Evolutionary conservation across 2,329 filamentous ascomycete genomes (phyloP), one percentile per base, ranked within the genome.

Genomic region (Alternaria tenuissima): DNA sequence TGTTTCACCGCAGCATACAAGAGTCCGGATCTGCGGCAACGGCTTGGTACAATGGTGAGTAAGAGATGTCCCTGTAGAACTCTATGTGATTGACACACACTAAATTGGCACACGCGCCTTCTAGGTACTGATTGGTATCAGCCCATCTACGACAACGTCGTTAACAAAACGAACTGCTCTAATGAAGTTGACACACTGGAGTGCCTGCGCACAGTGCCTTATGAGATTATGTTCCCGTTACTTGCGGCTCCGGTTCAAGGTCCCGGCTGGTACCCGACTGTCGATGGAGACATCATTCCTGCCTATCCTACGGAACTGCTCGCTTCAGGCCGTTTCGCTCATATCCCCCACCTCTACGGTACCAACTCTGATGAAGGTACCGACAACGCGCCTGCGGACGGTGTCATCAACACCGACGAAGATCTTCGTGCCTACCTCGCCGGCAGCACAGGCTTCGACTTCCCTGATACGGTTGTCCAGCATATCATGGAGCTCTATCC

Each of bases 321-420:
- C 2, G 77, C 80, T 4, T 75, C 82, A 3, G 88, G 88, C 44
- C 82, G 83, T 26, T 90, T 91, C 65, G 85, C 89, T 54, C 83
- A 87, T 57, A 84, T 91, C 1, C 87, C 88, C 0, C 83, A 90
- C 55, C 79, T 92, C 4, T 81, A 86, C 55, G 89, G 90, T 7
- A 84, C 83, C 26, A 91, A 91, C 74, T 84, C 84, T 0, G 89
- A 91, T 67, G 89, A 92, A 75, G 89, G 88, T 2, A 86, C 85
- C 1, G 80, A 81, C 9, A 89, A 89, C 68, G 84, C 81, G 0
- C 82, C 83, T 2, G 75, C 66, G 2, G 85, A 83, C 20, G 85
- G 83, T 18, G 59, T 74, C 30, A 84, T 90, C 65, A 85, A 89
- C 72, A 88, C 84, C 2, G 84, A 82, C 20, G 80, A 79, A 16